Base-by-base conservation (phyloP, 495 filamentous ascomycete species). In the Podospora comata region DNA sequence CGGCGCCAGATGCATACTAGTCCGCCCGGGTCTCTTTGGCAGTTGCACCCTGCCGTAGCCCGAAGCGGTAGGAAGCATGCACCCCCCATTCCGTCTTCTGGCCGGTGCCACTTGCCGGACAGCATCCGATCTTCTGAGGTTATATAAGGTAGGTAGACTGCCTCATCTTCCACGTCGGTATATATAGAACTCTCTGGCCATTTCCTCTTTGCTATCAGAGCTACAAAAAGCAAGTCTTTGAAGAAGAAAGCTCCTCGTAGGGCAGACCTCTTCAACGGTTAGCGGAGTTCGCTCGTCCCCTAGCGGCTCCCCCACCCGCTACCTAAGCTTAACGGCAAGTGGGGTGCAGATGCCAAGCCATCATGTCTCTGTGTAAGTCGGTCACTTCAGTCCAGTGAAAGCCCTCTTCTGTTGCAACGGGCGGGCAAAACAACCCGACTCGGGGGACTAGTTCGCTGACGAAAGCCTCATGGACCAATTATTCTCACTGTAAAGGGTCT, bases 1-100 rank as follows among this genome's bases (percentile, higher is more conserved):
- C 61, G 61, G 61, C 61, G 30, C 30, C 30, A 63, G 61, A 48
- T 63, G 2, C 32, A 28, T 32, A n/a, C 30, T 32, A 63, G 30
- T 32, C 28, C 28, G 32, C 39, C 39, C 39, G 7, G 39, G 39
- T 48, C 39, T 48, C 39, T 48, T 48, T 28, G 61, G 28, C 28
- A 63, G 61, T n/a, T 63, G n/a, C 30, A 39, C 16, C 27, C 30
- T 32, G 5, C 30, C 34, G 32, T 58, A 58, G 23, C 55, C 55
- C 55, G 55, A 58, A 20, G 55, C 18, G 55, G 55, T 19, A 58
- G 55, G 55, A 58, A 58, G 16, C 55, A 58, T 20, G 55, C 23
- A 20, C 55, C n/a, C 55, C 23, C 23, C 23, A 23, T 23, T 23
- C 23, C 55, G 6, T 58, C 9, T 23, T 58, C 55, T 58, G 55